These are phyloP conservation scores for Aspergillus tanneri DNA, from an alignment of 2,329 filamentous ascomycete genomes.

Conservation along the genomic window DNA sequence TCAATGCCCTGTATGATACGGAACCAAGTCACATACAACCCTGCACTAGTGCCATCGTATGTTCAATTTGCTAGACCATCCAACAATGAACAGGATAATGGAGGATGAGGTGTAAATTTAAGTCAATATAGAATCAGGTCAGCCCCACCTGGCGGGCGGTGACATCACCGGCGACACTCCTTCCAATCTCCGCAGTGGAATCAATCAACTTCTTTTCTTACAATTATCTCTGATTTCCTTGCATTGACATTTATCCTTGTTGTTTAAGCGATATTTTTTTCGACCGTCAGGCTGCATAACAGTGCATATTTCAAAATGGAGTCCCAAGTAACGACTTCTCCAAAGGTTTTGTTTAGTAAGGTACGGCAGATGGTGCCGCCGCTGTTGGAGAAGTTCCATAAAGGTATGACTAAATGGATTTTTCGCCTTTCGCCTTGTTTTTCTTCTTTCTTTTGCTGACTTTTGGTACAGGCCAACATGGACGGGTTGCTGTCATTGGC, in stretches of 20 bases:
- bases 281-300: no score
- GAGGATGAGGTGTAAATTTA: no score
- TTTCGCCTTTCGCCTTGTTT: no score
- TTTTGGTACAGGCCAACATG: constrained; percentile 70
- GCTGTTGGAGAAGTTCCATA: constrained; percentile 93
- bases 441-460: no score
- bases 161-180: constrained; percentile 31
- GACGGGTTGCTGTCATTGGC: constrained; percentile 88
- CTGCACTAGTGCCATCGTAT: no score
- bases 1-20: no score
- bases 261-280: not conserved
- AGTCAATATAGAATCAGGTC: constrained; percentile 9
- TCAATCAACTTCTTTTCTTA: constrained; percentile 3
- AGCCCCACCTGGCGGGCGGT: constrained; percentile 33
- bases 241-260: not conserved
- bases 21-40: no score
- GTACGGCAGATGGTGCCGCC: constrained; percentile 90
- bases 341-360: constrained; percentile 73
- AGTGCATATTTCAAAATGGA: constrained; percentile 20
- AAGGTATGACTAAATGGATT: constrained; percentile 63
- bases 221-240: not conserved
- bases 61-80: no score
- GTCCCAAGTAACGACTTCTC: constrained; percentile 61
- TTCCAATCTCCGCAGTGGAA: constrained; percentile 11
- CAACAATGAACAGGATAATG: no score